These are phyloP conservation scores for Macrophomina phaseolina DNA, from an alignment of 2,329 filamentous ascomycete species.

Conservation along the genomic window DNA sequence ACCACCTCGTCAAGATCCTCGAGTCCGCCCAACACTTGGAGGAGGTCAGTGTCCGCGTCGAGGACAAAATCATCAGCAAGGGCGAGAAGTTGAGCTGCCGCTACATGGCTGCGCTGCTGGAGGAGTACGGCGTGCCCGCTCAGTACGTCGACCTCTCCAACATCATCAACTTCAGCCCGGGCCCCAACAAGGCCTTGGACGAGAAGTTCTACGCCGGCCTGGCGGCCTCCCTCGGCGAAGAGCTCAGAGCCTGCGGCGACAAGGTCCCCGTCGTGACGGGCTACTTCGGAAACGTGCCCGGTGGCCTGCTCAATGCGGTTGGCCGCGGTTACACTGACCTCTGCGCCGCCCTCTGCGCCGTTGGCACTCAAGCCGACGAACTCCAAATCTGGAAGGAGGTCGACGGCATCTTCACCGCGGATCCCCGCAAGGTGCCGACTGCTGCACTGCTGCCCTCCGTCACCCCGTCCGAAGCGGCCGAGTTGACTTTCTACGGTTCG, in stretches of 20 bases:
- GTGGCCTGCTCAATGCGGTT: constrained; percentile 87
- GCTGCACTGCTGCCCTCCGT: constrained; percentile 88
- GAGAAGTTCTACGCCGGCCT: constrained; percentile 55
- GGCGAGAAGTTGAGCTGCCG: constrained; percentile 95
- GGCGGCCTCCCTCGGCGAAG: constrained; percentile 47
- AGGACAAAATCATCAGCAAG: constrained; percentile 83
- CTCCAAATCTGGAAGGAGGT: constrained; percentile 99
- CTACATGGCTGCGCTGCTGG: constrained; percentile 84
- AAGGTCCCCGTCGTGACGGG: constrained; percentile 69
- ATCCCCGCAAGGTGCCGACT: constrained; percentile 88
- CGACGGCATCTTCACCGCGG: constrained; percentile 88
- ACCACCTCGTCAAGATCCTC: constrained; percentile 76
- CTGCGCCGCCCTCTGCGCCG: constrained; percentile 88
- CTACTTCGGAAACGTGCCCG: constrained; percentile 93
- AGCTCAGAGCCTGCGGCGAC: constrained; percentile 50
- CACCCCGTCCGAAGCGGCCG: constrained; percentile 92
- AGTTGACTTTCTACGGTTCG: constrained; percentile 76
- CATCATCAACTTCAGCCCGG: constrained; percentile 68
- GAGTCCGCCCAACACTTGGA: constrained; percentile 65
- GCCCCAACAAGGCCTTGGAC: constrained; percentile 46
- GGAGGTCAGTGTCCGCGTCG: constrained; percentile 57
- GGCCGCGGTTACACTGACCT: constrained; percentile 96
- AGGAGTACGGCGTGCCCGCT: constrained; percentile 80
- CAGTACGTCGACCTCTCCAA: constrained; percentile 91
- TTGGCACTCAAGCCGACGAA: constrained; percentile 84